A percentile compares a stretch with the other conserved stretches of the same genome.
These are phyloP conservation scores for Oxyria digyna DNA, from an alignment of 148 eudicot species.

Conservation along the genomic window DNA sequence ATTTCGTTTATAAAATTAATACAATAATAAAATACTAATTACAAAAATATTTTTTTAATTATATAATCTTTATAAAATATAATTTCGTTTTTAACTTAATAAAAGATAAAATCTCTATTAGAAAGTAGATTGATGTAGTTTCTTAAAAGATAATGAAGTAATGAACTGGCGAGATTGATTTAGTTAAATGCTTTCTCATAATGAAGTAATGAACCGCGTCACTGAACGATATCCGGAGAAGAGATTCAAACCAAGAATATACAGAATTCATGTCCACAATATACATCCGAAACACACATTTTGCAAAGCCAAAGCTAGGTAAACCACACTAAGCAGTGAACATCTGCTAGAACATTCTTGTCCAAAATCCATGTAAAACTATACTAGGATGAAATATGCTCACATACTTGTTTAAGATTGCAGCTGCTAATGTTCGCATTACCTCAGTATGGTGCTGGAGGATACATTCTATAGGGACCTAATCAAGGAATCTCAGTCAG, in stretches of 20 bases:
- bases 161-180: too few relatives aligned
- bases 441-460: background rate
- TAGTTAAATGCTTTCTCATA: background rate
- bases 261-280: background rate
- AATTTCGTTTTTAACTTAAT: too few relatives aligned
- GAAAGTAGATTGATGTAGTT: too few relatives aligned
- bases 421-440: background rate
- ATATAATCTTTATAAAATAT: too few relatives aligned
- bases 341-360: background rate
- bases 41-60: too few relatives aligned
- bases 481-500: background rate
- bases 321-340: background rate
- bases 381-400: background rate
- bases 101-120: too few relatives aligned
- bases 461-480: conserved; percentile 2
- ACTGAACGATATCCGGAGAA: background rate
- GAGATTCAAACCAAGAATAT: background rate
- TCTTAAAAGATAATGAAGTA: too few relatives aligned
- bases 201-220: background rate
- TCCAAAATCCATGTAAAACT: background rate
- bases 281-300: background rate
- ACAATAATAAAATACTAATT: too few relatives aligned
- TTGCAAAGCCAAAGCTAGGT: background rate
- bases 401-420: background rate
- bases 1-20: too few relatives aligned